Conservation (phyloP, 345 rosid species). For the Populus alba region DNA sequence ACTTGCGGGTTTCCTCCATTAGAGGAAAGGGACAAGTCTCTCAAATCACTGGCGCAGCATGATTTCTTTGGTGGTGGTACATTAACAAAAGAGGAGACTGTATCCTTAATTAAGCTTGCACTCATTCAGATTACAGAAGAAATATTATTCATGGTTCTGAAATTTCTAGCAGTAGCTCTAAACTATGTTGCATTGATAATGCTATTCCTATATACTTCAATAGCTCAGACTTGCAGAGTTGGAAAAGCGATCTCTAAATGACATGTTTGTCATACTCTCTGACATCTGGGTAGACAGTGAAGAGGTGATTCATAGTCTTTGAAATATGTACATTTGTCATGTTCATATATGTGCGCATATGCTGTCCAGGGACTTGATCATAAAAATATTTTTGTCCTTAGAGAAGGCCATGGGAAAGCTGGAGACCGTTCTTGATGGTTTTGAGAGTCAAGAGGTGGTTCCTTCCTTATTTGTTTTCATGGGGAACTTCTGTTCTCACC, state of each 20-base stretch:
- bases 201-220: slow-evolving; percentile 33
- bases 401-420: slow-evolving; percentile 81
- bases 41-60: slow-evolving; percentile 56
- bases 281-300: slow-evolving; percentile 89
- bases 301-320: slow-evolving; percentile 50
- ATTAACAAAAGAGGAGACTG: slow-evolving; percentile 74
- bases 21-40: slow-evolving; percentile 78
- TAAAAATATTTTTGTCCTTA: slow-evolving; percentile 35
- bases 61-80: slow-evolving; percentile 87
- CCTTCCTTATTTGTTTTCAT: slow-evolving; percentile 94
- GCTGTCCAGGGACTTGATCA: slow-evolving; percentile 23
- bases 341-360: neutral
- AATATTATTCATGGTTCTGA: neutral
- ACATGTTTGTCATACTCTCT: slow-evolving; percentile 85
- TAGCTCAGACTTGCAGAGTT: slow-evolving; percentile 63
- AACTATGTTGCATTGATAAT: neutral
- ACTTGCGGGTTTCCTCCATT: slow-evolving; percentile 95
- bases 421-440: slow-evolving; percentile 70
- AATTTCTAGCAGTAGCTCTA: slow-evolving; percentile 1
- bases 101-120: slow-evolving; percentile 38
- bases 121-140: slow-evolving; percentile 3
- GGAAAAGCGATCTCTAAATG: slow-evolving; percentile 67
- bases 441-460: slow-evolving; percentile 69
- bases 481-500: slow-evolving; percentile 85
- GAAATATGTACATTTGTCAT: neutral